Evolutionary conservation across 2,329 filamentous ascomycete species (phyloP), one percentile per base, ranked within the genome.

Genomic region (Fusarium anthophilum): DNA sequence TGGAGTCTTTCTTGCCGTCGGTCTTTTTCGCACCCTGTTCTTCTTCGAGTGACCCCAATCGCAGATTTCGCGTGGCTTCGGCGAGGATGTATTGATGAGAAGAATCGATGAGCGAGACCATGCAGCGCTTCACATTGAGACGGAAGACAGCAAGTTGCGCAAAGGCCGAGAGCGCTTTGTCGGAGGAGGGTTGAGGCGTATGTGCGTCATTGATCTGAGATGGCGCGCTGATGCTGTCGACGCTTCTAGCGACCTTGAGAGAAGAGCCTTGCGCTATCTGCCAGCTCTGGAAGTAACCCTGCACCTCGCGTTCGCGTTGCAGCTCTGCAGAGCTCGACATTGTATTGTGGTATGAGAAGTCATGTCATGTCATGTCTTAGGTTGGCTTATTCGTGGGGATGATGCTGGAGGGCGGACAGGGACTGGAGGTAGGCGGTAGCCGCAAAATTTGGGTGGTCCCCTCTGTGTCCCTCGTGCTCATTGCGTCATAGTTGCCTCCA

Each of bases 101-200:
- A 10, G 79, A 78, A 68, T 86, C 85, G 58, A 88, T 84, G 24
- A 89, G 79, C 56, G 86, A 86, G 28, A 89, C 83, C 79, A 89
- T 84, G 47, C 82, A 83, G 43, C 87, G 83, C 68, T 86, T 84
- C 35, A 83, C 83, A 22, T 83, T 81, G 45, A 88, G 80, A 2
- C 87, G 82, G 62, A 89, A 82, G 15, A 87, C 82, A 37, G 84
- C 84, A 30, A 90, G 81, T 76, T 90, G 88, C 9, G 87, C 85
- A 63, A 87, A 85, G 8, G 85, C 83, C 1, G 84, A 86, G 24
- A 88, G 79, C 9, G 81, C 77, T 54, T 79, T 80, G 69, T 84
- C 83, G 59, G 80, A 77, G 13, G 81, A 82, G n/a, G 79, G 74
- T 39, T 78, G 75, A 11, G 81, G 79, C 41, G 47, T 74, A 70